These are phyloP conservation scores for Apophysomyces variabilis DNA, from an alignment of 371 early-diverging fungal species.

Conservation along the genomic window DNA sequence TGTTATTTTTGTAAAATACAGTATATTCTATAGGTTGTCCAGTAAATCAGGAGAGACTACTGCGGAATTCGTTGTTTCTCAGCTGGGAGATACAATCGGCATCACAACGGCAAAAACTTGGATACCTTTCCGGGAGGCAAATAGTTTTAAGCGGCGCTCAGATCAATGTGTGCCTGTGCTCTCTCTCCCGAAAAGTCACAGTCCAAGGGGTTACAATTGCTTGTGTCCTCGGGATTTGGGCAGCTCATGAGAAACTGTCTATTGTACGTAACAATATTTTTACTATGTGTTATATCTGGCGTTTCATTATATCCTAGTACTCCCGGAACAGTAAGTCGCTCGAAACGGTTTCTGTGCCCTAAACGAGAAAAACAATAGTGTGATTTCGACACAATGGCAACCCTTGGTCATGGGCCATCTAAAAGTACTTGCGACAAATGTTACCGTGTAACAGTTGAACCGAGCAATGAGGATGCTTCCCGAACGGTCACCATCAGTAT, in stretches of 20 bases:
- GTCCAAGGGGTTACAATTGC: not conserved
- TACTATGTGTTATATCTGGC: not conserved
- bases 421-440: conserved; percentile 43
- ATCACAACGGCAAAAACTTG: no score
- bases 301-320: conserved; percentile 37
- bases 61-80: no score
- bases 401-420: conserved; percentile 52
- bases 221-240: not conserved
- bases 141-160: no score
- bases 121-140: no score
- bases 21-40: no score
- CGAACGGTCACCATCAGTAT: conserved; percentile 30
- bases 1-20: no score
- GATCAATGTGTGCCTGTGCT: no score
- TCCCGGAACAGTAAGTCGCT: conserved; percentile 49
- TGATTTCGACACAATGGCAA: conserved; percentile 44
- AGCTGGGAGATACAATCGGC: no score
- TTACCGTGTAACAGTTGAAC: conserved; percentile 32
- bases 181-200: not conserved
- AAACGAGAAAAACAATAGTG: conserved; percentile 31
- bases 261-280: not conserved
- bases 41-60: no score
- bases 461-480: conserved; percentile 10
- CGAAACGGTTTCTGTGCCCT: not conserved
- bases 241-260: not conserved